These are phyloP conservation scores for Rhododendron vialii DNA, from an alignment of 148 eudicot species.

Conservation along the genomic window DNA sequence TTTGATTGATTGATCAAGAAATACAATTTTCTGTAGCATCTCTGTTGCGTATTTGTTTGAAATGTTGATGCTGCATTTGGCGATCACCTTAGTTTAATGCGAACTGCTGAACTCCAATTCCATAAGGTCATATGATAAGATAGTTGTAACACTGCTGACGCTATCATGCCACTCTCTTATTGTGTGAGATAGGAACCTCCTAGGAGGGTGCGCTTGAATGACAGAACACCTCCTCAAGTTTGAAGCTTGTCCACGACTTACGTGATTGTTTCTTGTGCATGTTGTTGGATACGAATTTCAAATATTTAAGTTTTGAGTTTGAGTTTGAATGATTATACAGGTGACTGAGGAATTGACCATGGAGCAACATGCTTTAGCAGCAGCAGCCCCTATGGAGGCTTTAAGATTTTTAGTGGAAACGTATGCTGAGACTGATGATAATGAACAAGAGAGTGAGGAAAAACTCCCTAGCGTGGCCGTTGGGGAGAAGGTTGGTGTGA, in stretches of 20 bases:
- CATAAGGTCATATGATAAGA: neutral
- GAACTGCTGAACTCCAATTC: neutral
- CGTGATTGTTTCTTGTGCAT: neutral
- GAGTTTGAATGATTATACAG: constrained; percentile 19
- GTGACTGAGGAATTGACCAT: constrained; percentile 29
- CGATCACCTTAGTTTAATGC: neutral
- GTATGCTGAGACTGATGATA: constrained; percentile 27
- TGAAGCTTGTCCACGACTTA: neutral
- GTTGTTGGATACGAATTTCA: neutral
- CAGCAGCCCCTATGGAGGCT: constrained; percentile 67
- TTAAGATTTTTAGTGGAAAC: constrained; percentile 48
- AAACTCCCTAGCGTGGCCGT: constrained; percentile 14
- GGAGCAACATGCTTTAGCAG: constrained; percentile 66
- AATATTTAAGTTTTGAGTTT: neutral
- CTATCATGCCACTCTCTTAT: neutral
- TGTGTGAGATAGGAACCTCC: neutral
- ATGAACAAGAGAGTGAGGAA: constrained; percentile 28
- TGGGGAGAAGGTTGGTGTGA: constrained; percentile 60
- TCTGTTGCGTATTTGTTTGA: neutral
- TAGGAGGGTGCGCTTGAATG: neutral
- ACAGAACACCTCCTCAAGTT: neutral
- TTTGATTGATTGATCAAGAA: neutral
- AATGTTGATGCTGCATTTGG: neutral
- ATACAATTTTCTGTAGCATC: neutral
- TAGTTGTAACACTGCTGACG: neutral